Conservation (phyloP, 495 filamentous ascomycete genomes). For the Staphylotrichum longicolle region DNA sequence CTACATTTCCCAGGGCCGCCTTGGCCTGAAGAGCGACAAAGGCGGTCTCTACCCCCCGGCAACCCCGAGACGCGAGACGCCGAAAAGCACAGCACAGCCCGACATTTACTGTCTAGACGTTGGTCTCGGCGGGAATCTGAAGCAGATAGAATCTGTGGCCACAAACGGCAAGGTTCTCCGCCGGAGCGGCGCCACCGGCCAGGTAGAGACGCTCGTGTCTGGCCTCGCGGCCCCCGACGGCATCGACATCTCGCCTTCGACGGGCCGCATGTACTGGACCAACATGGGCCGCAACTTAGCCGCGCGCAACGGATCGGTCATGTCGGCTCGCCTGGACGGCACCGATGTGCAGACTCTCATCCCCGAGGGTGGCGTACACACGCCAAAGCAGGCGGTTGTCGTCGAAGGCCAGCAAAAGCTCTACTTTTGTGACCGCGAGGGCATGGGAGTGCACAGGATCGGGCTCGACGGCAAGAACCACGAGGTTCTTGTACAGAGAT, state of each 20-base stretch:
- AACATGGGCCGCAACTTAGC: neutral
- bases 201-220: too few species aligned
- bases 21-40: constrained; percentile 34
- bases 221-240: neutral
- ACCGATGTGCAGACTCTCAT: constrained; percentile 35
- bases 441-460: constrained; percentile 45
- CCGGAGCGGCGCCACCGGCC: neutral
- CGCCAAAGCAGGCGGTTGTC: constrained; percentile 53
- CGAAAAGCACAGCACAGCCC: too few species aligned
- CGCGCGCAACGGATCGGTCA: constrained; percentile 34
- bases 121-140: too few species aligned
- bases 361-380: constrained; percentile 40
- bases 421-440: constrained; percentile 57
- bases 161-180: too few species aligned
- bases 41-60: constrained; percentile 30
- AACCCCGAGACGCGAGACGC: too few species aligned
- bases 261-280: too few species aligned
- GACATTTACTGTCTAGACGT: too few species aligned
- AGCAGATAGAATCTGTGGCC: too few species aligned
- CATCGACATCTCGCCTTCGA: too few species aligned
- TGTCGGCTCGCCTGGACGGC: constrained; percentile 45
- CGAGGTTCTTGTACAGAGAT: constrained; percentile 41
- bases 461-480: constrained; percentile 46
- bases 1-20: constrained; percentile 43
- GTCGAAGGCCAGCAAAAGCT: constrained; percentile 33